Evolutionary conservation across 192 early-diverging fungal species (phyloP).

Genomic region (Umbelopsis vinacea): DNA sequence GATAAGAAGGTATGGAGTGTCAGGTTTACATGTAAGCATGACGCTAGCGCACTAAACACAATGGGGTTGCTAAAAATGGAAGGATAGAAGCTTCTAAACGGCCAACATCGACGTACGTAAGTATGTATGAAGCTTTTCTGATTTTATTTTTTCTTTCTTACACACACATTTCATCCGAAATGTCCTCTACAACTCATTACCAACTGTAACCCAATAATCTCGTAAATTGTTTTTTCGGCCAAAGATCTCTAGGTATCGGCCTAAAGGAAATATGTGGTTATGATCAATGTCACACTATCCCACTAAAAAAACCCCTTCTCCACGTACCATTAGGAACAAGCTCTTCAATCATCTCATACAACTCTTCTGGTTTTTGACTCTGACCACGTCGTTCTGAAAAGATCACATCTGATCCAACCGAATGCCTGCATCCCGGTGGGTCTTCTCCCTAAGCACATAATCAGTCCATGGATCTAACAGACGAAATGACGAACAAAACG

Average conservation of each 20-base stretch:
- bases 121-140: too few species aligned
- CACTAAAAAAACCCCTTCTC: too few species aligned
- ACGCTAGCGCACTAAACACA: too few species aligned
- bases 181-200: slow-evolving; percentile 83
- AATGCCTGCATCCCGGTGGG: slow-evolving; percentile 72
- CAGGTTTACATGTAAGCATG: too few species aligned
- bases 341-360: slow-evolving; percentile 95
- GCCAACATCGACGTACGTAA: too few species aligned
- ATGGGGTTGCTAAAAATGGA: too few species aligned
- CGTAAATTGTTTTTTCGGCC: slow-evolving; percentile 95
- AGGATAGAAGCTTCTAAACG: too few species aligned
- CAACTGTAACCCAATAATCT: slow-evolving; percentile 96
- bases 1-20: too few species aligned
- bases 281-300: too few species aligned
- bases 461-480: too few species aligned
- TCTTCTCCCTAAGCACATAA: slow-evolving; percentile 61
- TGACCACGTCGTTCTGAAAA: slow-evolving; percentile 93
- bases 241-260: slow-evolving; percentile 94
- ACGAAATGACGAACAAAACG: too few species aligned
- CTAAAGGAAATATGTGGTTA: slow-evolving; percentile 25
- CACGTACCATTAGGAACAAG: slow-evolving; percentile 83
- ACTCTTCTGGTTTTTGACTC: slow-evolving; percentile 94
- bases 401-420: slow-evolving; percentile 86
- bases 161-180: background rate
- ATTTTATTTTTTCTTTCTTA: too few species aligned